Evolutionary conservation across 140 eudicot species (phyloP).

Genomic region (Ambrosia hybrid): DNA sequence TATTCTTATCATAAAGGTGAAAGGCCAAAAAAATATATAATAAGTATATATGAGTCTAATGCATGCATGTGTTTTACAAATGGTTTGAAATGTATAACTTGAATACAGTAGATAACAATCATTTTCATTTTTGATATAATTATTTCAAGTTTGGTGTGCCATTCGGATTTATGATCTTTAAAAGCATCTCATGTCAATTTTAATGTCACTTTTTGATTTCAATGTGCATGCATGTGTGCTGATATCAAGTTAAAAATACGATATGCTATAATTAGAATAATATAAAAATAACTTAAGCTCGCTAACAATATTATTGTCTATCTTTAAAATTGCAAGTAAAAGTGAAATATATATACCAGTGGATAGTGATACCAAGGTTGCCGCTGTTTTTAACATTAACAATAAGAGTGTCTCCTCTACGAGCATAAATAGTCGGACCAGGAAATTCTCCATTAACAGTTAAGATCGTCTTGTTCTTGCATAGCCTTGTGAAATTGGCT

Average conservation of each 20-base stretch:
- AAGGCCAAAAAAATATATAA: too few relatives aligned
- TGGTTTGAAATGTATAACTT: too few relatives aligned
- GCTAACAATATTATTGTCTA: background rate
- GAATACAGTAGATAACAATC: too few relatives aligned
- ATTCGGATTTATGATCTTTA: too few relatives aligned
- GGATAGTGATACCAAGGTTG: conserved; percentile 54
- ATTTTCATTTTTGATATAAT: too few relatives aligned
- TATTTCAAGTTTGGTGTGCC: too few relatives aligned
- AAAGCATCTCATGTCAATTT: too few relatives aligned
- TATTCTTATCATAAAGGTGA: too few relatives aligned
- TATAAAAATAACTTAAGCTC: background rate
- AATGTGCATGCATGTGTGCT: background rate
- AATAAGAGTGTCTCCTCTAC: conserved; percentile 48
- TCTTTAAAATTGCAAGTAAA: background rate
- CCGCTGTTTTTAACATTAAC: conserved; percentile 49
- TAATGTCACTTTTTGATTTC: background rate
- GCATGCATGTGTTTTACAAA: too few relatives aligned
- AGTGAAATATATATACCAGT: conserved; percentile 39
- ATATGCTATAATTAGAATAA: too few relatives aligned
- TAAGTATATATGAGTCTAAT: too few relatives aligned
- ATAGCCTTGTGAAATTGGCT: conserved; percentile 50
- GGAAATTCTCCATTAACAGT: conserved; percentile 67
- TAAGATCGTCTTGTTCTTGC: conserved; percentile 51
- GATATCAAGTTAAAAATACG: background rate
- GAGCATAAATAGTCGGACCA: conserved; percentile 58